Evolutionary conservation across 2,329 filamentous ascomycete species (phyloP), one percentile per base, ranked within the genome.

Genomic region (Penicillium sp.): DNA sequence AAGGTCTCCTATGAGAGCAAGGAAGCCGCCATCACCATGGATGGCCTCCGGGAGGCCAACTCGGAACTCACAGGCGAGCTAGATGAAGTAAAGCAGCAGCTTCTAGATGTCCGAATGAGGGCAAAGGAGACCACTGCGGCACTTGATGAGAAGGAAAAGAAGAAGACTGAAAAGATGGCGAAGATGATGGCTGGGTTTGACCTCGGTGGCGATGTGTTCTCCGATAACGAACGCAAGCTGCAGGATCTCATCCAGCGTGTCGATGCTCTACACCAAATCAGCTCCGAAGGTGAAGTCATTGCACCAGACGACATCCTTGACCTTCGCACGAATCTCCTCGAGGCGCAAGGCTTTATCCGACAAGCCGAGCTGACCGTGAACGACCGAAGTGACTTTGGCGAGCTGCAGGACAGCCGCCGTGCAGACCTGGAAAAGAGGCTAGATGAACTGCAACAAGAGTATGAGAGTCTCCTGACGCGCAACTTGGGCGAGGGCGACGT

Each of bases 111-210:
- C 47, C 93, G 93, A 80, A 97, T 97, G 90, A 94, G 87, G 66
- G 92, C 93, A 57, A 96, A 94, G 79, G 94, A 97, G 78, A 93
- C 90, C 1, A 92, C 86, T 45, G 92, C 92, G 9, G 89, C 91
- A 17, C 80, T 95, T 21, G 93, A 97, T 67, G 94, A 97, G 78
- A 99, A 99, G 82, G 95, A 97, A 78, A 93, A 92, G 82, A 93
- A 92, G 80, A 99, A 99, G 83, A 91, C 93, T 0, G 94, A 99
- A 79, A 94, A 95, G 78, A 99, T 99, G 94, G 94, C 94, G 43
- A 90, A 97, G 83, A 99, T 99, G 94, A 97, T 99, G 93, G 94
- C 94, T 58, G 92, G 93, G 4, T 97, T 99, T 69, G 93, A 99
- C 70, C 85, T 99, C 35, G 93, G 92, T 45, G 89, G 89, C 49